phyloP scores from a whole-genome alignment of 2,329 filamentous ascomycete species.

The Fusarium haematococcum region DNA sequence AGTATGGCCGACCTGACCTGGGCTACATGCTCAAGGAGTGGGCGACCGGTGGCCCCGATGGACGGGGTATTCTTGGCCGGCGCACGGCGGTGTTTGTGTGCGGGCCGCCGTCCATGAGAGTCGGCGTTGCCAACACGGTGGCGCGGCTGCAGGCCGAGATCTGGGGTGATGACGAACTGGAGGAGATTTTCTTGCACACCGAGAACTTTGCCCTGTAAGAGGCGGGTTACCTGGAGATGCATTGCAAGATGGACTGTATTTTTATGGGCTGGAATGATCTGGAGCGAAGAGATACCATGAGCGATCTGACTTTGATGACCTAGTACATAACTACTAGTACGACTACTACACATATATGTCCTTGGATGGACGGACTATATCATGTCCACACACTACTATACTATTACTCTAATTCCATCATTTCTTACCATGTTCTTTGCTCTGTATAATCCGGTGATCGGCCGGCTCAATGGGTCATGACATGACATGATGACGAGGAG shows the following conservation, averaged over 20 bases:
- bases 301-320: constrained; percentile 39
- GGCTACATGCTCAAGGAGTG: constrained; percentile 87
- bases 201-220: constrained; percentile 89
- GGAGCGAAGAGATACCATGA: constrained; percentile 44
- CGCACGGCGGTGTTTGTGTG: constrained; percentile 93
- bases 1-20: constrained; percentile 91
- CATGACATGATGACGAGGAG: constrained; percentile 11
- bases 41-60: constrained; percentile 76
- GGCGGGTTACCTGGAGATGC: background rate
- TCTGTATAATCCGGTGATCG: background rate
- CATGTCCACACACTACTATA: constrained; percentile 28
- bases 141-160: constrained; percentile 86
- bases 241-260: constrained; percentile 30
- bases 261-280: constrained; percentile 28
- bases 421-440: background rate
- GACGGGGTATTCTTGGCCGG: constrained; percentile 78
- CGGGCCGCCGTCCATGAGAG: constrained; percentile 86
- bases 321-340: constrained; percentile 6
- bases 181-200: constrained; percentile 94
- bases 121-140: constrained; percentile 88
- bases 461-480: constrained; percentile 1
- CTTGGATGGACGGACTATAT: constrained; percentile 32
- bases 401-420: background rate
- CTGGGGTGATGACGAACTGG: constrained; percentile 80
- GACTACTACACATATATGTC: background rate